These are phyloP conservation scores for Dendrothele bispora DNA, from an alignment of 768 basidiomycete genomes.

Conservation along the genomic window DNA sequence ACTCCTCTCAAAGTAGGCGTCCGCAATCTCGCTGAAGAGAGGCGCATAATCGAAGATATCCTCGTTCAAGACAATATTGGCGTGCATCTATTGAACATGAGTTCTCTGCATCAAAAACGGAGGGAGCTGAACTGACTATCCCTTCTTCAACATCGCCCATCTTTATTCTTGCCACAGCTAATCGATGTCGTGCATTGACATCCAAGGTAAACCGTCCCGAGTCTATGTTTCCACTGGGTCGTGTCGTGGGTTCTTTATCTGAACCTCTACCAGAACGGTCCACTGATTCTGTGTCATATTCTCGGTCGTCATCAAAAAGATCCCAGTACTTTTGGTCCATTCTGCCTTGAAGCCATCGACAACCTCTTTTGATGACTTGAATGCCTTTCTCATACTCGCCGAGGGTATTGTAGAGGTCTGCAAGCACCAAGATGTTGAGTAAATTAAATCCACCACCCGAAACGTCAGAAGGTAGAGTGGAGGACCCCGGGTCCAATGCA, in stretches of 20 bases:
- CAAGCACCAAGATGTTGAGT: conserved; percentile 78
- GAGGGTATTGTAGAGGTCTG: conserved; percentile 78
- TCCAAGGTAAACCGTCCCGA: conserved; percentile 66
- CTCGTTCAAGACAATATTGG: conserved; percentile 64
- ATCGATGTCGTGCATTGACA: conserved; percentile 76
- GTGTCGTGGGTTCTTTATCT: conserved; percentile 9
- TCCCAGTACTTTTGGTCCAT: conserved; percentile 78
- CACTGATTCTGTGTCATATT: conserved; percentile 56
- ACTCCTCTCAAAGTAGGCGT: conserved; percentile 76
- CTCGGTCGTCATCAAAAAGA: conserved; percentile 79
- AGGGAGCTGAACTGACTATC: conserved; percentile 50
- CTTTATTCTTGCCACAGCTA: conserved; percentile 81
- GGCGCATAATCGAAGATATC: conserved; percentile 77
- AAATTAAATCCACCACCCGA: conserved; percentile 55
- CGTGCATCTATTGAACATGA: conserved; percentile 60
- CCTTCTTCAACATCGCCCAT: conserved; percentile 81
- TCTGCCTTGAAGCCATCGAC: conserved; percentile 90
- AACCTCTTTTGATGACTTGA: conserved; percentile 69
- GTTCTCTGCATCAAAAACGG: neutral
- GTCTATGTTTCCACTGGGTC: conserved; percentile 26
- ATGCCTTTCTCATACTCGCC: conserved; percentile 70
- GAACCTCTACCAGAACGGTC: conserved; percentile 7
- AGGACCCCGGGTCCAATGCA: conserved; percentile 14
- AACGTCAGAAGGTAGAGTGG: conserved; percentile 20
- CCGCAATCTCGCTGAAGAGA: conserved; percentile 81